phyloP scores from a whole-genome alignment of 1,139 yeast species.

The Yarrowia galli region DNA sequence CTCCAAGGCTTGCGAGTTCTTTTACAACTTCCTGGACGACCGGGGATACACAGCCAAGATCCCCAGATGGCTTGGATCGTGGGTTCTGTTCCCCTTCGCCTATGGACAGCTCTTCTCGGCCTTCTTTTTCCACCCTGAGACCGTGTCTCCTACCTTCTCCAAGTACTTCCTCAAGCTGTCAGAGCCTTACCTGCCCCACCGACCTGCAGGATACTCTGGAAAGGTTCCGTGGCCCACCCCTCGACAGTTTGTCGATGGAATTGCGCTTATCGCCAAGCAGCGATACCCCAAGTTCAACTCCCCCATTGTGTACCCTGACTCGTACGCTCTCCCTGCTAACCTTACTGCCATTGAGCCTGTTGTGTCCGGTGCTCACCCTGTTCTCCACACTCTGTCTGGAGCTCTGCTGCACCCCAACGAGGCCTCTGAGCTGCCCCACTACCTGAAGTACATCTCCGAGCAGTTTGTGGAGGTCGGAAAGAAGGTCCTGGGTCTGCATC shows the following conservation, averaged over 20 bases:
- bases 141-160: constrained; percentile 50
- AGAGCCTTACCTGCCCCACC: constrained; percentile 48
- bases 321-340: constrained; percentile 44
- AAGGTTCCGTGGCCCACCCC: constrained; percentile 50
- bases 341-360: constrained; percentile 48
- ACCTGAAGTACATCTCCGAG: constrained; percentile 45
- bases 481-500: constrained; percentile 49
- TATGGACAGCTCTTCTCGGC: constrained; percentile 53
- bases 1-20: constrained; percentile 51
- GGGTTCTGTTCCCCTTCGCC: constrained; percentile 55
- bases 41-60: constrained; percentile 49
- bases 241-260: constrained; percentile 48
- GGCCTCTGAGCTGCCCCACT: constrained; percentile 48
- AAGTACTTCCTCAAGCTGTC: constrained; percentile 48
- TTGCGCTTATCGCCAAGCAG: constrained; percentile 49
- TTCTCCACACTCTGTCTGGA: constrained; percentile 50
- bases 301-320: constrained; percentile 49
- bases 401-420: constrained; percentile 52
- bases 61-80: constrained; percentile 52
- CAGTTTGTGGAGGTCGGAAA: constrained; percentile 47
- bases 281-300: constrained; percentile 52
- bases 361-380: constrained; percentile 52
- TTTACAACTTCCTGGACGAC: constrained; percentile 52
- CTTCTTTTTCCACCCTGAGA: constrained; percentile 51
- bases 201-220: constrained; percentile 48